These are phyloP conservation scores for Xylariaceae sp. DNA, from an alignment of 2,329 filamentous ascomycete genomes.

Conservation along the genomic window DNA sequence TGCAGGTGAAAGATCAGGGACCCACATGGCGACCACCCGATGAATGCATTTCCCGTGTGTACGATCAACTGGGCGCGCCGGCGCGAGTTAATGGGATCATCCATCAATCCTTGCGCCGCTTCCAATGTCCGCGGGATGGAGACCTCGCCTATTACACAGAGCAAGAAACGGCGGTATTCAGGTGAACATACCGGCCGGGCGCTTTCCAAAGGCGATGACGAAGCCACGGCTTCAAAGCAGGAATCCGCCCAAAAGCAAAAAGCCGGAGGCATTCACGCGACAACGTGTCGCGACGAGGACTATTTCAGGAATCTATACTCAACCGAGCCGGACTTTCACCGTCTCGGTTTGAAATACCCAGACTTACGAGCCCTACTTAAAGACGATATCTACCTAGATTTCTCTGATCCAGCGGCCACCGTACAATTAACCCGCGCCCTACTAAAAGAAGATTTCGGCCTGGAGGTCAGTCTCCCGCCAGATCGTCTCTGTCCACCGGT, in stretches of 20 bases:
- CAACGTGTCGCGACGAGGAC: conserved; percentile 15
- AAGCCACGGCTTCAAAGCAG: background rate
- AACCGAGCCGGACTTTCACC: conserved; percentile 24
- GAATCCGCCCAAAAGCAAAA: background rate
- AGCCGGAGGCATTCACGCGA: background rate
- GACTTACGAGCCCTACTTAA: conserved; percentile 28
- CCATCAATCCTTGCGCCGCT: background rate
- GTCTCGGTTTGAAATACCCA: conserved; percentile 23
- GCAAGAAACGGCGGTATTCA: conserved; percentile 24
- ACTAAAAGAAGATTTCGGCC: conserved; percentile 66
- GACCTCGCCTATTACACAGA: conserved; percentile 1
- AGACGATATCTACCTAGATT: conserved; percentile 57
- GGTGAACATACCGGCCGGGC: conserved; percentile 16
- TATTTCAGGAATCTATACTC: conserved; percentile 26
- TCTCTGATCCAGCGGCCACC: conserved; percentile 69
- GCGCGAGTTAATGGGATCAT: too few relatives aligned
- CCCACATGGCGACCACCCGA: too few relatives aligned
- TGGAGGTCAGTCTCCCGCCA: conserved; percentile 64
- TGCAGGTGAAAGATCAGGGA: too few relatives aligned
- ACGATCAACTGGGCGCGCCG: too few relatives aligned
- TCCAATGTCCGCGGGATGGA: conserved; percentile 6
- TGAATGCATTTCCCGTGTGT: too few relatives aligned
- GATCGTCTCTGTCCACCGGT: conserved; percentile 85
- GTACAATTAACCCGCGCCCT: conserved; percentile 78
- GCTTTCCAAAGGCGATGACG: background rate